A percentile compares a stretch with the other conserved stretches of the same genome.
Evolutionary conservation across 2,329 filamentous ascomycete species (phyloP).

Genomic region (Claviceps cyperi): DNA sequence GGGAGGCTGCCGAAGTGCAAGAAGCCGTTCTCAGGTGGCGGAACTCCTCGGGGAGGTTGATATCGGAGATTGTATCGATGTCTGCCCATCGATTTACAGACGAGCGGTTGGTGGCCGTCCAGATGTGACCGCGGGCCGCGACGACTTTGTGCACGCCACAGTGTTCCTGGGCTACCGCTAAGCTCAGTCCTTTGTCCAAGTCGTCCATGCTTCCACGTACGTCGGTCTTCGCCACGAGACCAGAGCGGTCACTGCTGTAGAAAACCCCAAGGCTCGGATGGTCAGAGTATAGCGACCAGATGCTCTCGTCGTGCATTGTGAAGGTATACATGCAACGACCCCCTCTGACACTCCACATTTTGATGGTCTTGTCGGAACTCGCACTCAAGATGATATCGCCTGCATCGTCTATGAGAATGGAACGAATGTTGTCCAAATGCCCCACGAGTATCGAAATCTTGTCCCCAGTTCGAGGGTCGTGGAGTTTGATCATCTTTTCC

Average conservation of each 20-base stretch:
- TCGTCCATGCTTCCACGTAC: constrained; percentile 51
- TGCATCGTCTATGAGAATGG: constrained; percentile 76
- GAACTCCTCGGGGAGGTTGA: constrained; percentile 47
- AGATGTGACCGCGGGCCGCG: constrained; percentile 61
- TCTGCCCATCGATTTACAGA: constrained; percentile 88
- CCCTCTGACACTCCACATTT: constrained; percentile 92
- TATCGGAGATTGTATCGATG: constrained; percentile 61
- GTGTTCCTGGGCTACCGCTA: constrained; percentile 87
- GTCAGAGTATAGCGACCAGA: constrained; percentile 89
- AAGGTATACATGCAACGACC: constrained; percentile 95
- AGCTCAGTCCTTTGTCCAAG: constrained; percentile 74
- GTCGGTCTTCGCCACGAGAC: constrained; percentile 92
- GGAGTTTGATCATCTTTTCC: constrained; percentile 81
- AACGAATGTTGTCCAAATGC: constrained; percentile 86
- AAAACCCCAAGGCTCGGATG: constrained; percentile 77
- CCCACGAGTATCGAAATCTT: constrained; percentile 92
- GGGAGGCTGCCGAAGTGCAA: constrained; percentile 22
- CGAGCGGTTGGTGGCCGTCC: constrained; percentile 80
- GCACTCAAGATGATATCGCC: constrained; percentile 88
- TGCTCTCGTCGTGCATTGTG: constrained; percentile 97
- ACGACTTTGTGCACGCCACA: constrained; percentile 60
- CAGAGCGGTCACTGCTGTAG: constrained; percentile 87
- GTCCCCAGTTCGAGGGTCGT: constrained; percentile 81
- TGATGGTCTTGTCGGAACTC: constrained; percentile 92
- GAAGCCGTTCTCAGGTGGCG: constrained; percentile 33